Evolutionary conservation across 108 stramenopile species (phyloP).

Genomic region (Cyclostephanos invisitatus): DNA sequence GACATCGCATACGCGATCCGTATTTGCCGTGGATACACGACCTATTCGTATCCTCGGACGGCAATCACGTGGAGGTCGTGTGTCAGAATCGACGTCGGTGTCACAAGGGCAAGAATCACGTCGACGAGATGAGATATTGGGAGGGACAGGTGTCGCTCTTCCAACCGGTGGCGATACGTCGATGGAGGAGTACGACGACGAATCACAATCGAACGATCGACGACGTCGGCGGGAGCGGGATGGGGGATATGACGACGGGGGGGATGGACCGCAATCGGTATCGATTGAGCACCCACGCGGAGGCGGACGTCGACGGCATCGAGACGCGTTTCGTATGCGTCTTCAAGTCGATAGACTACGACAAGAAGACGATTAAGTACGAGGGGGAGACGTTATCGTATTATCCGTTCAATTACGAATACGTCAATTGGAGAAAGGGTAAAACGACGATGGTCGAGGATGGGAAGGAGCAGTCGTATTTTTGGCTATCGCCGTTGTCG

Average conservation of each 20-base stretch:
- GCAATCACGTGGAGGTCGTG: constrained; percentile 46
- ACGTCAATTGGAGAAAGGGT: constrained; percentile 59
- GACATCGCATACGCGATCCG: constrained; percentile 54
- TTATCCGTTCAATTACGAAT: constrained; percentile 74
- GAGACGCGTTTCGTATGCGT: constrained; percentile 85
- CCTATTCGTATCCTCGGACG: constrained; percentile 49
- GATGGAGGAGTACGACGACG: constrained; percentile 6
- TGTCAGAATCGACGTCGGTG: constrained; percentile 75
- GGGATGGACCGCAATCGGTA: constrained; percentile 53
- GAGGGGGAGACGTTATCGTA: constrained; percentile 55
- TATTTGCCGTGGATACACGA: constrained; percentile 78
- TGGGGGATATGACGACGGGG: not conserved
- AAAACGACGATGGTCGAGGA: constrained; percentile 52
- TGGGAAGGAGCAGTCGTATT: constrained; percentile 63
- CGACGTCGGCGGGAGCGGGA: not conserved
- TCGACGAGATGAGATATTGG: constrained; percentile 53
- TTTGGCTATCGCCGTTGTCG: constrained; percentile 73
- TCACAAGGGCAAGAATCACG: constrained; percentile 55
- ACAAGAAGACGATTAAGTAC: constrained; percentile 28
- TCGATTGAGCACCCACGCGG: constrained; percentile 68
- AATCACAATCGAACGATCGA: constrained; percentile 8
- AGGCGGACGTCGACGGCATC: constrained; percentile 76
- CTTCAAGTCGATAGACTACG: constrained; percentile 58
- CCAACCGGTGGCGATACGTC: constrained; percentile 63
- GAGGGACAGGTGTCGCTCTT: constrained; percentile 73